Percentiles rank a stretch among this genome's conserved stretches.
These are phyloP conservation scores for Apiotrichum montevideense DNA, from an alignment of 1,284 basidiomycete species.

Conservation along the genomic window DNA sequence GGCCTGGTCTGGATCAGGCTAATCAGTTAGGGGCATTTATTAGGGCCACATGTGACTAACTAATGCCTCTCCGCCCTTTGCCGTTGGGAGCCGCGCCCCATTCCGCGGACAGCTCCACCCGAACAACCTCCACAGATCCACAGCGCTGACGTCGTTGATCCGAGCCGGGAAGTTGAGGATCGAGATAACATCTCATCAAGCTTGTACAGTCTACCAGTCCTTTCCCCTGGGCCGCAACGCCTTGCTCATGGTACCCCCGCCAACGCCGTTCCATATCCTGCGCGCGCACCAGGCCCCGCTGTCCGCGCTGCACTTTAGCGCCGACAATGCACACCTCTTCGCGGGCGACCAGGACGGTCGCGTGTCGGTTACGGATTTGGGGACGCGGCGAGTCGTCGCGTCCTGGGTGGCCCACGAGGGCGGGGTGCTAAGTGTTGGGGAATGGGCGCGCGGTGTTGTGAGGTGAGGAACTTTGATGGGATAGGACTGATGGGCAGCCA, in stretches of 20 bases:
- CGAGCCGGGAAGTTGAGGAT: too few relatives aligned
- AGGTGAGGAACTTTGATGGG: conserved; percentile 53
- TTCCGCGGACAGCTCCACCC: too few relatives aligned
- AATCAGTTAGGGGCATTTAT: too few relatives aligned
- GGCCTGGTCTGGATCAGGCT: too few relatives aligned
- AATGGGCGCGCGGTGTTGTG: conserved; percentile 60
- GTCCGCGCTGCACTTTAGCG: conserved; percentile 52
- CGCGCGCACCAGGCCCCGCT: conserved; percentile 63
- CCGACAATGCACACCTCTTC: conserved; percentile 67
- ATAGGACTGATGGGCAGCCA: conserved; percentile 54
- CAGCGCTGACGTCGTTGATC: too few relatives aligned
- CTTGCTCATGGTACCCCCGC: conserved; percentile 25
- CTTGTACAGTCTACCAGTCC: too few relatives aligned
- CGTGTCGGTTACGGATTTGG: conserved; percentile 65
- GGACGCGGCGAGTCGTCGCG: conserved; percentile 61
- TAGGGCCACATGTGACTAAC: too few relatives aligned
- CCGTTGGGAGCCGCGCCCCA: too few relatives aligned
- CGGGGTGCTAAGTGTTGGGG: conserved; percentile 66
- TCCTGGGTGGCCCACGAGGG: conserved; percentile 73
- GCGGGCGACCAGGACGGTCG: conserved; percentile 66
- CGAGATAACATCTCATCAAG: too few relatives aligned
- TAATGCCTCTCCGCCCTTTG: too few relatives aligned
- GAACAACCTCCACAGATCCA: too few relatives aligned
- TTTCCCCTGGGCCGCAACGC: too few relatives aligned
- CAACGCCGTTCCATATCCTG: conserved; percentile 64